Conservation (phyloP, 306 rosid genomes). For the Vachellia pachyceras region DNA sequence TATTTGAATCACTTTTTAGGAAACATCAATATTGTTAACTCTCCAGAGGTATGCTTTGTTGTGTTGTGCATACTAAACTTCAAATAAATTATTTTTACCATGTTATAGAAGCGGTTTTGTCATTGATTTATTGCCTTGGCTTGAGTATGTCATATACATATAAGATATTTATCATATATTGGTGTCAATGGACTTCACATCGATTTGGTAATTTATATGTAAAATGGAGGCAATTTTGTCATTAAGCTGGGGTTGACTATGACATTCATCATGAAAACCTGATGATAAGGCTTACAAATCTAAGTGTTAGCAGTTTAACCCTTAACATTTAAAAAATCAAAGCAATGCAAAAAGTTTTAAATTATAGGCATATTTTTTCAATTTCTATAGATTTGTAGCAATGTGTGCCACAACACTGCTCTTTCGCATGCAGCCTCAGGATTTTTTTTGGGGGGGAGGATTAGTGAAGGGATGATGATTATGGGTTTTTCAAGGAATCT, state of each 20-base stretch:
- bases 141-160: not conserved
- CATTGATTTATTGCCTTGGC: conserved; percentile 12
- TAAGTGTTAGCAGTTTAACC: not conserved
- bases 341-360: not conserved
- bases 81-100: conserved; percentile 14
- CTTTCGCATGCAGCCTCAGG: not conserved
- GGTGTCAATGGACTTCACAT: too few relatives aligned
- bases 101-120: conserved; percentile 8
- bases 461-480: too few relatives aligned
- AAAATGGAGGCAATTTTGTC: not conserved
- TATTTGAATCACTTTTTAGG: conserved; percentile 97
- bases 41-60: conserved; percentile 79
- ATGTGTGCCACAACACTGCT: not conserved
- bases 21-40: conserved; percentile 88
- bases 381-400: not conserved
- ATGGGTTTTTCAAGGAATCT: not conserved
- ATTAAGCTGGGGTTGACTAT: not conserved
- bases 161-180: too few relatives aligned
- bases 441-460: too few relatives aligned
- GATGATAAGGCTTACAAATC: conserved; percentile 7
- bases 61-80: conserved; percentile 10
- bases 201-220: conserved; percentile 7
- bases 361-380: not conserved
- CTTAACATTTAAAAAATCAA: not conserved
- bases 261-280: conserved; percentile 20